Percentiles rank a stretch among this genome's conserved stretches.
Conservation (phyloP, 2,329 filamentous ascomycete genomes). For the Trichophyton simii region DNA sequence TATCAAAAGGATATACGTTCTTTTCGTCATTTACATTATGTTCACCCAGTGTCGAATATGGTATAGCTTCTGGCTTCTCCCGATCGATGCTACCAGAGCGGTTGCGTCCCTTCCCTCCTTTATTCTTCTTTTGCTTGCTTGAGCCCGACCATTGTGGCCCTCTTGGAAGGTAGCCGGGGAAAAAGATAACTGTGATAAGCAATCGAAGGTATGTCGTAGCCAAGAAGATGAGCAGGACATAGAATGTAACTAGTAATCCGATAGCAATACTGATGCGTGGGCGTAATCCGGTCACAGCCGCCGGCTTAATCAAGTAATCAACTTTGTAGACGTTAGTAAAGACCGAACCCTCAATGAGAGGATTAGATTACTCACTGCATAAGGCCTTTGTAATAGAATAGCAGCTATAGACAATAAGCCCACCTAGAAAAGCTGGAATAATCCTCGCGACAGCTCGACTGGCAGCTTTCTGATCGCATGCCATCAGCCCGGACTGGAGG, state of each 20-base stretch:
- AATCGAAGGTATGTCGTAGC: conserved; percentile 58
- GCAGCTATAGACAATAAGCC: conserved; percentile 54
- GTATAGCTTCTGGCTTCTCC: conserved; percentile 15
- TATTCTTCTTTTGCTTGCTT: conserved; percentile 12
- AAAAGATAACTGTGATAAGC: conserved; percentile 51
- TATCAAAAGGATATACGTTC: conserved; percentile 38
- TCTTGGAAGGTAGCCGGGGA: conserved; percentile 63
- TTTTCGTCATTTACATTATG: conserved; percentile 13
- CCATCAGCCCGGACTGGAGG: conserved; percentile 19
- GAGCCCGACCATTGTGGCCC: conserved; percentile 33
- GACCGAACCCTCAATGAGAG: neutral
- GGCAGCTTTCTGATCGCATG: conserved; percentile 31
- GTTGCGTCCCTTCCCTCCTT: neutral
- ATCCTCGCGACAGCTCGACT: conserved; percentile 51
- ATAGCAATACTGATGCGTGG: conserved; percentile 47
- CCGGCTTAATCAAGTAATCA: conserved; percentile 53
- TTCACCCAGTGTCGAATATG: neutral
- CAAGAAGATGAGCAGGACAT: conserved; percentile 56
- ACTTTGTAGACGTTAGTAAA: conserved; percentile 37
- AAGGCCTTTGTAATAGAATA: conserved; percentile 58
- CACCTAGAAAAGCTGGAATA: conserved; percentile 58
- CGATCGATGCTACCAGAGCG: neutral
- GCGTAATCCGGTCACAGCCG: conserved; percentile 21
- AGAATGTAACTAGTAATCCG: conserved; percentile 60
- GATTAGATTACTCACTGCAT: conserved; percentile 46